These are phyloP conservation scores for Aspergillus sp. DNA, from an alignment of 2,329 filamentous ascomycete species.

Conservation along the genomic window DNA sequence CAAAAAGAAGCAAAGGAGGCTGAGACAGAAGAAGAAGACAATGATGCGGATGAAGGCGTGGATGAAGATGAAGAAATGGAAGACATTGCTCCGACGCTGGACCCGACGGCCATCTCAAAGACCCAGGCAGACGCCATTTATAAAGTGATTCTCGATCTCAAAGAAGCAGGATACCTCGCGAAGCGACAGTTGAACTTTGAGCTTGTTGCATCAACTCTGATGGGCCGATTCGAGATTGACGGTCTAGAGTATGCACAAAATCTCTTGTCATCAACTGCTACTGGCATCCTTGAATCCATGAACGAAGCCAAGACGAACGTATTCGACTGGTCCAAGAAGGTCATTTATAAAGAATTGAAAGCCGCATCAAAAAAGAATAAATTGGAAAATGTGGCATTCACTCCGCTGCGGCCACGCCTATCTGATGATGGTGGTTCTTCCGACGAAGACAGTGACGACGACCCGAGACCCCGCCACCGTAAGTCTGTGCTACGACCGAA, in stretches of 20 bases:
- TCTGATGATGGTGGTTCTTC: conserved; percentile 31
- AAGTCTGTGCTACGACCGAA: conserved; percentile 49
- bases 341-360: conserved; percentile 43
- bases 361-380: conserved; percentile 29
- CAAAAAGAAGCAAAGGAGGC: conserved; percentile 22
- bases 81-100: conserved; percentile 22
- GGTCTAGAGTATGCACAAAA: conserved; percentile 36
- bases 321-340: conserved; percentile 43
- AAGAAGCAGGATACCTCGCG: conserved; percentile 40
- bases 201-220: conserved; percentile 30
- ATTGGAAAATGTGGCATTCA: conserved; percentile 30
- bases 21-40: conserved; percentile 18
- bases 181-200: conserved; percentile 42
- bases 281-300: conserved; percentile 34
- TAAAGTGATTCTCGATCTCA: conserved; percentile 38
- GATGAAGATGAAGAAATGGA: conserved; percentile 17
- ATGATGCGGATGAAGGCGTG: conserved; percentile 5
- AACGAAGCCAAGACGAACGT: conserved; percentile 35
- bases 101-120: conserved; percentile 28
- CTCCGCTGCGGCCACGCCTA: conserved; percentile 33
- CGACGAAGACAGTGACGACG: conserved; percentile 30
- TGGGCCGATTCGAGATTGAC: conserved; percentile 35
- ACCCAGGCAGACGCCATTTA: conserved; percentile 40
- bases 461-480: conserved; percentile 32
- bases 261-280: conserved; percentile 36